These are phyloP conservation scores for Aspergillus pseudoviridinutans DNA, from an alignment of 2,329 filamentous ascomycete species.

Conservation along the genomic window DNA sequence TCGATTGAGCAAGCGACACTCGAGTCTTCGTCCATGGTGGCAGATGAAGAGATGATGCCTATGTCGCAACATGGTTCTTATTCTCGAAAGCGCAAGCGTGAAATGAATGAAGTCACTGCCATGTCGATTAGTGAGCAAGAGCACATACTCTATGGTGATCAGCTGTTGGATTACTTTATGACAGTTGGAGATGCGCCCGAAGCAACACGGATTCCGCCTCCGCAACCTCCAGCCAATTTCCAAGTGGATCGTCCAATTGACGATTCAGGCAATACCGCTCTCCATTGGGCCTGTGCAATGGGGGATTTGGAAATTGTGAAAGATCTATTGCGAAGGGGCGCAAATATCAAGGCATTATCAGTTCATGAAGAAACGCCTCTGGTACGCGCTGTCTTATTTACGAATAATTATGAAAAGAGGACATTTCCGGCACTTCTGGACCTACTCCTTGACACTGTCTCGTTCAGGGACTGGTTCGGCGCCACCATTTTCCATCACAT, in stretches of 20 bases:
- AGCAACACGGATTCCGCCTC: slow-evolving; percentile 54
- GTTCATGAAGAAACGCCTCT: slow-evolving; percentile 78
- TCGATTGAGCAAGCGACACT: slow-evolving; percentile 80
- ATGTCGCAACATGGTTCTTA: slow-evolving; percentile 58
- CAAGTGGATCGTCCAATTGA: slow-evolving; percentile 92
- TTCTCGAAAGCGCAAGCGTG: slow-evolving; percentile 73
- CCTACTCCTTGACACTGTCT: slow-evolving; percentile 77
- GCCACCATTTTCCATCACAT: slow-evolving; percentile 94
- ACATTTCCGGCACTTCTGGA: slow-evolving; percentile 82
- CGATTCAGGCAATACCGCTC: slow-evolving; percentile 82
- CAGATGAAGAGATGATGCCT: slow-evolving; percentile 74
- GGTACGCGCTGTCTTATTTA: slow-evolving; percentile 92
- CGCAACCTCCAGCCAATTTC: slow-evolving; percentile 79
- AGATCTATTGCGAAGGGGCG: slow-evolving; percentile 77
- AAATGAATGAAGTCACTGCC: slow-evolving; percentile 56
- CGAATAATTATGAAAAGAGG: slow-evolving; percentile 92
- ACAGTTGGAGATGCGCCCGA: slow-evolving; percentile 73
- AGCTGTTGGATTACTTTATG: slow-evolving; percentile 93
- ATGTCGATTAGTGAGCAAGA: slow-evolving; percentile 68
- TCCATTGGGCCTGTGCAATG: slow-evolving; percentile 98
- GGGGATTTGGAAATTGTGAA: slow-evolving; percentile 89
- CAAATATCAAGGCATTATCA: slow-evolving; percentile 68
- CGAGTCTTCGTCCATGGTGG: slow-evolving; percentile 78
- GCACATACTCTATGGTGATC: slow-evolving; percentile 87
- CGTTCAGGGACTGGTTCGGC: slow-evolving; percentile 71